Evolutionary conservation across 2,329 filamentous ascomycete genomes (phyloP).

Genomic region (Teratosphaeriaceae sp.): DNA sequence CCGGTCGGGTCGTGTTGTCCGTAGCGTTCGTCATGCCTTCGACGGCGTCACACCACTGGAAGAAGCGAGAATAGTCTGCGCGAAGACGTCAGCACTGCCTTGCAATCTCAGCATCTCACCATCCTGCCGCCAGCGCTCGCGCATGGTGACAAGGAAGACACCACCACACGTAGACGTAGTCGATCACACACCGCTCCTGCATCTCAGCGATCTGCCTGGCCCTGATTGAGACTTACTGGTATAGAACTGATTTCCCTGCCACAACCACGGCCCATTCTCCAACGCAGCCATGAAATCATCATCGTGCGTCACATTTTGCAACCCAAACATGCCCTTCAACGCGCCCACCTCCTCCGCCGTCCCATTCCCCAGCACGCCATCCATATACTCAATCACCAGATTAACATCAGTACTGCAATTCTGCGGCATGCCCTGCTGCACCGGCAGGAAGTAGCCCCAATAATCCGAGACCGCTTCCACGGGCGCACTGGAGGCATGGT

Average conservation of each 20-base stretch:
- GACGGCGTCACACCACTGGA: slow-evolving; percentile 36
- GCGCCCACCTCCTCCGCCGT: slow-evolving; percentile 27
- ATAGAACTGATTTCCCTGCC: slow-evolving; percentile 39
- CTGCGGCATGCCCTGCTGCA: slow-evolving; percentile 52
- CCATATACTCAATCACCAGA: slow-evolving; percentile 47
- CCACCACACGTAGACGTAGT: no score
- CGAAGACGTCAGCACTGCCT: no score
- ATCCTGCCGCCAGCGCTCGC: no score
- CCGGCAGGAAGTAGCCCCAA: slow-evolving; percentile 52
- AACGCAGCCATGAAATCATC: slow-evolving; percentile 51
- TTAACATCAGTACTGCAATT: slow-evolving; percentile 52
- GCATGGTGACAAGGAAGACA: no score
- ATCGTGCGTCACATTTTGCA: slow-evolving; percentile 43
- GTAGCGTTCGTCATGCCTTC: slow-evolving; percentile 20
- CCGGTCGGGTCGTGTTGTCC: slow-evolving; percentile 26
- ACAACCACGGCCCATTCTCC: slow-evolving; percentile 51
- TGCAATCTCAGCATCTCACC: no score
- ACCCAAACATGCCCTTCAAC: slow-evolving; percentile 48
- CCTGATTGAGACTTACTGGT: slow-evolving; percentile 4
- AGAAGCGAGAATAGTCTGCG: slow-evolving; percentile 34
- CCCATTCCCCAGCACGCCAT: slow-evolving; percentile 25
- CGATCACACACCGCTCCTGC: no score
- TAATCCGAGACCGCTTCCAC: slow-evolving; percentile 52
- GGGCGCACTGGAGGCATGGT: slow-evolving; percentile 50
- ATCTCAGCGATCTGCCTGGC: no score